These are phyloP conservation scores for Noccaea caerulescens DNA, from an alignment of 345 rosid genomes.

Conservation along the genomic window DNA sequence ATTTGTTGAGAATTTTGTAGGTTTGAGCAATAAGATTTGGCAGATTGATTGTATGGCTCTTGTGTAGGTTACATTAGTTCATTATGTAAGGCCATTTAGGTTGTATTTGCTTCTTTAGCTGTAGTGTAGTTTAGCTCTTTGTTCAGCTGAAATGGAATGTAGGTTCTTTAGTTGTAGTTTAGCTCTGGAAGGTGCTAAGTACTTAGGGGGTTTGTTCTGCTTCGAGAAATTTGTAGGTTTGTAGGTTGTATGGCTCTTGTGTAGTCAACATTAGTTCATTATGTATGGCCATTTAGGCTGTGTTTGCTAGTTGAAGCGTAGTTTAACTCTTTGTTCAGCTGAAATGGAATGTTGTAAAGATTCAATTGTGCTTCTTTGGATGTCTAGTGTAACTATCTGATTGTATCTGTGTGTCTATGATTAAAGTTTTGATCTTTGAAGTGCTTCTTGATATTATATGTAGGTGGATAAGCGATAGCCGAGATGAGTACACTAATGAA, in stretches of 20 bases:
- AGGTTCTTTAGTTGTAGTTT: no score
- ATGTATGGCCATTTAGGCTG: neutral
- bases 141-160: no score
- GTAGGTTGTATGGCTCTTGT: neutral
- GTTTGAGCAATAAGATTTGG: slow-evolving; percentile 8
- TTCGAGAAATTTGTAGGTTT: neutral
- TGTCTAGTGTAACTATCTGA: neutral
- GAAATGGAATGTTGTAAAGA: neutral
- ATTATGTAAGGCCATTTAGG: neutral
- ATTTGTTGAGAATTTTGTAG: neutral
- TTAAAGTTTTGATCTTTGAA: neutral
- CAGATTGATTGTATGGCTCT: slow-evolving; percentile 3
- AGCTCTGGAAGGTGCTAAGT: no score
- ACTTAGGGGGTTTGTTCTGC: no score
- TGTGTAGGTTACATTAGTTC: no score
- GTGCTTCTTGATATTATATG: neutral
- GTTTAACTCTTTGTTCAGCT: neutral
- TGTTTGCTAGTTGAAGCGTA: no score
- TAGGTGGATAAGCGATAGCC: slow-evolving; percentile 97
- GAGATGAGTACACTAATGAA: slow-evolving; percentile 89
- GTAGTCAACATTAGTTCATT: neutral
- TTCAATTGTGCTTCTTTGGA: neutral
- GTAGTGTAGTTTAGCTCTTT: neutral
- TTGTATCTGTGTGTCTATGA: neutral
- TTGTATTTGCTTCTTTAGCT: neutral